A percentile compares a stretch with the other conserved stretches of the same genome.
phyloP scores from a whole-genome alignment of 148 eudicot species.

The Cornus controversa region DNA sequence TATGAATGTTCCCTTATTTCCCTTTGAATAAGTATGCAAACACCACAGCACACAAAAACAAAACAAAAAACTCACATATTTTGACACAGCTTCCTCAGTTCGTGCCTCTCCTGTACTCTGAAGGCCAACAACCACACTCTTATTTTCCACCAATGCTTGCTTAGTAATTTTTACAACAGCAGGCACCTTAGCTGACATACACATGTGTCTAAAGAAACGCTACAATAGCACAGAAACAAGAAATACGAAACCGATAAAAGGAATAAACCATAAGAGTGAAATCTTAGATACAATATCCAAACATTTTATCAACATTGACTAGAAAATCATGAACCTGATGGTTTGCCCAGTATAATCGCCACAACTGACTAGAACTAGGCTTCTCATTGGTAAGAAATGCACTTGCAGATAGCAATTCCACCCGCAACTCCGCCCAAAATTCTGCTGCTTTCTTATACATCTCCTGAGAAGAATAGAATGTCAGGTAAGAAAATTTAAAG shows the following conservation, averaged over 20 bases:
- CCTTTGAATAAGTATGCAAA: constrained; percentile 4
- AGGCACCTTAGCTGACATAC: constrained; percentile 99
- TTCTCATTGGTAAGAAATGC: constrained; percentile 59
- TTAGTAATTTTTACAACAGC: constrained; percentile 70
- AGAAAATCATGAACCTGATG: constrained; percentile 67
- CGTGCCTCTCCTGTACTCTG: constrained; percentile 99
- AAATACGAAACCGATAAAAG: constrained; percentile 7
- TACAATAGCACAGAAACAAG: constrained; percentile 32
- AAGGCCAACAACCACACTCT: constrained; percentile 90
- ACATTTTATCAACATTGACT: not conserved
- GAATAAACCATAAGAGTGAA: constrained; percentile 10
- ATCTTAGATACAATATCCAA: not conserved
- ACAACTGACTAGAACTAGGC: constrained; percentile 74
- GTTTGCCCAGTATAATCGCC: constrained; percentile 97
- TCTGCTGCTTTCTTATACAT: constrained; percentile 88
- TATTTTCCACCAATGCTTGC: constrained; percentile 68
- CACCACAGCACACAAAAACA: not conserved
- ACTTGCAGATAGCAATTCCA: constrained; percentile 75
- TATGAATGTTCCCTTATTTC: not conserved
- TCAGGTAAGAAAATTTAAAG: no score
- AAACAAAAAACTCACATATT: constrained; percentile 58
- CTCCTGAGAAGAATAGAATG: constrained; percentile 46
- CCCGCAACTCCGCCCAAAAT: constrained; percentile 94
- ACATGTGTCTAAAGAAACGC: constrained; percentile 97
- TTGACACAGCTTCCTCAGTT: constrained; percentile 94